phyloP scores from a whole-genome alignment of 768 basidiomycete genomes.

The Auricularia sp. region DNA sequence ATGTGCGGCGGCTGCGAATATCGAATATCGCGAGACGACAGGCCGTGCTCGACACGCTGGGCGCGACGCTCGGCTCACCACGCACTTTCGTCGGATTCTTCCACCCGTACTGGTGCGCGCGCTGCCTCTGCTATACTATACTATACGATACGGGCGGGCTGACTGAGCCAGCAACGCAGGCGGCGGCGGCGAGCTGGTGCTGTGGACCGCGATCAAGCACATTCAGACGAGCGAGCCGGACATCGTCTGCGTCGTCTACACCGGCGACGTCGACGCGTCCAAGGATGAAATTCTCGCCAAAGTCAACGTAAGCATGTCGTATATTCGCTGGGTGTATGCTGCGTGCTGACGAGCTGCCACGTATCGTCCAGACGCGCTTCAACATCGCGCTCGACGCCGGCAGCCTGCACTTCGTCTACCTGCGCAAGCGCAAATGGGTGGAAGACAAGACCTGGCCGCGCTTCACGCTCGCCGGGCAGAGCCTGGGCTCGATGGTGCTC shows the following conservation, averaged over 20 bases:
- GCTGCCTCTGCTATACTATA: background rate
- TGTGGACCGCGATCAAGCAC: conserved; percentile 82
- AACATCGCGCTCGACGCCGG: conserved; percentile 59
- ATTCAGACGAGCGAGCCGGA: conserved; percentile 60
- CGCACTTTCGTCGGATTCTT: conserved; percentile 68
- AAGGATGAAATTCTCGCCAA: conserved; percentile 75
- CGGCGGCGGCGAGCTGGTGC: conserved; percentile 90
- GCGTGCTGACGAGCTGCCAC: background rate
- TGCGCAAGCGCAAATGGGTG: conserved; percentile 57
- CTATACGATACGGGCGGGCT: conserved; percentile 15
- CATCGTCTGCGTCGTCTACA: conserved; percentile 73
- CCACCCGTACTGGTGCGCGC: conserved; percentile 86
- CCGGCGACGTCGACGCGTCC: conserved; percentile 71
- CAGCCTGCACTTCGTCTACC: conserved; percentile 72
- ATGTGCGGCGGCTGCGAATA: background rate
- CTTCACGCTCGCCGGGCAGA: conserved; percentile 92
- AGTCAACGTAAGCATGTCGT: conserved; percentile 52
- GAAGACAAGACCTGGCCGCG: conserved; percentile 76
- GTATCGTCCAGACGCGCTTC: conserved; percentile 56
- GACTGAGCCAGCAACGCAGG: conserved; percentile 74
- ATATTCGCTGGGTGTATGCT: background rate
- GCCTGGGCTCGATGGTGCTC: conserved; percentile 74
- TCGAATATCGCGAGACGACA: background rate
- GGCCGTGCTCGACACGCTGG: background rate
- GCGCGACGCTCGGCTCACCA: background rate